phyloP scores from a whole-genome alignment of 768 basidiomycete species.

The Lentinula sp. region DNA sequence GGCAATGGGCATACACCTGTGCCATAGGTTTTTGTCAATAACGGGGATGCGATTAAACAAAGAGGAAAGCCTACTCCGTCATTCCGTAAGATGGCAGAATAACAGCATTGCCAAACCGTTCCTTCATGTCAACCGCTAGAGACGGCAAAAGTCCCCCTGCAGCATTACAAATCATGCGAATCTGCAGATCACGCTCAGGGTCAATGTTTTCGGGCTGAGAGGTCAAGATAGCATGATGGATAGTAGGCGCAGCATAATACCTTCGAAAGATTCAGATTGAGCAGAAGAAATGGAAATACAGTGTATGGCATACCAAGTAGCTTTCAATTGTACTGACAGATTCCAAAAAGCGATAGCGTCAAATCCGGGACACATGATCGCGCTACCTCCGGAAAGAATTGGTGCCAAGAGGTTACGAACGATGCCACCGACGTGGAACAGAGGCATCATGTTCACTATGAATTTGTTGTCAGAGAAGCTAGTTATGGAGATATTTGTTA shows the following conservation, averaged over 20 bases:
- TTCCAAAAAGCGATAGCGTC: slow-evolving; percentile 47
- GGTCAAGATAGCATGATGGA: slow-evolving; percentile 42
- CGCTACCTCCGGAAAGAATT: slow-evolving; percentile 45
- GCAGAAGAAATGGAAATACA: not conserved
- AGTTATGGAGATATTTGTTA: not conserved
- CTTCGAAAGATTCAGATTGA: slow-evolving; percentile 18
- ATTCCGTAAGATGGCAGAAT: slow-evolving; percentile 59
- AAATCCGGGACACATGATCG: slow-evolving; percentile 51
- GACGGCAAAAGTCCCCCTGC: slow-evolving; percentile 51
- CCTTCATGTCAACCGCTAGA: slow-evolving; percentile 40
- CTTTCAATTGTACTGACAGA: slow-evolving; percentile 26
- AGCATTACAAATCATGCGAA: slow-evolving; percentile 43
- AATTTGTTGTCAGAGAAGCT: not conserved
- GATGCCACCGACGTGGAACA: slow-evolving; percentile 58
- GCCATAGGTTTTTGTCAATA: slow-evolving; percentile 6
- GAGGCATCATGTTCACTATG: slow-evolving; percentile 45
- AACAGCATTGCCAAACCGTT: slow-evolving; percentile 39
- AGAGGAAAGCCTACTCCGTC: slow-evolving; percentile 31
- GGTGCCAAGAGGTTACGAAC: slow-evolving; percentile 55
- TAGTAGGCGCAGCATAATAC: slow-evolving; percentile 46
- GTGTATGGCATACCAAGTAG: slow-evolving; percentile 40
- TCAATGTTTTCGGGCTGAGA: slow-evolving; percentile 25
- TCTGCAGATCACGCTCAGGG: slow-evolving; percentile 26
- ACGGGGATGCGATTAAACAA: not conserved
- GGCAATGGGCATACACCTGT: slow-evolving; percentile 45